These are phyloP conservation scores for Hypsizygus marmoreus DNA, from an alignment of 768 basidiomycete genomes.

Conservation along the genomic window DNA sequence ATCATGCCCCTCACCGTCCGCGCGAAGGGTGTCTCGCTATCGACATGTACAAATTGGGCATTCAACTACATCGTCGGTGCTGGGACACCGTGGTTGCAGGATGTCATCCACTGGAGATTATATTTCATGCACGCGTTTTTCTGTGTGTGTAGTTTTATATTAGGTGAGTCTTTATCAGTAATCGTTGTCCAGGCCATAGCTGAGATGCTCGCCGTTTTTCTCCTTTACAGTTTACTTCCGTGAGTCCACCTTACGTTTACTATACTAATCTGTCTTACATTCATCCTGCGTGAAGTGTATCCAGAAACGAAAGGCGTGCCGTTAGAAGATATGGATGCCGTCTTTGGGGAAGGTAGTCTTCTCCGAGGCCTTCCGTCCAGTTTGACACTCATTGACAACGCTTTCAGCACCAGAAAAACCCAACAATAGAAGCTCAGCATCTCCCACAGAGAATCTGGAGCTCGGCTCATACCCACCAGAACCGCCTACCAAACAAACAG, in stretches of 20 bases:
- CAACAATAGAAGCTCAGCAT: background rate
- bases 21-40: constrained; percentile 92
- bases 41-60: constrained; percentile 87
- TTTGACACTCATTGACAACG: background rate
- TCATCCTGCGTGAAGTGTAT: constrained; percentile 52
- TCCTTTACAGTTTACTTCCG: constrained; percentile 66
- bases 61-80: constrained; percentile 92
- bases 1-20: constrained; percentile 89
- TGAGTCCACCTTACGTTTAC: constrained; percentile 37
- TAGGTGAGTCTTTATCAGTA: constrained; percentile 46
- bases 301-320: constrained; percentile 88
- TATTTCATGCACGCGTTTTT: constrained; percentile 98
- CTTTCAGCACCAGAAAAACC: constrained; percentile 1
- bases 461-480: constrained; percentile 15
- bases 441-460: too few relatives aligned
- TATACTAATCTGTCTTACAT: constrained; percentile 5
- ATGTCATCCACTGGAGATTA: constrained; percentile 86
- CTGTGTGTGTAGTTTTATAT: constrained; percentile 81
- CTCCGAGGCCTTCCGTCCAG: background rate
- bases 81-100: constrained; percentile 84
- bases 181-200: background rate
- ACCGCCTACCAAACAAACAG: background rate
- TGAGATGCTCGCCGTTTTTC: background rate
- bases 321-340: constrained; percentile 86
- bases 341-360: constrained; percentile 85